These are phyloP conservation scores for Tolypocladium album DNA, from an alignment of 2,329 filamentous ascomycete genomes.

Conservation along the genomic window DNA sequence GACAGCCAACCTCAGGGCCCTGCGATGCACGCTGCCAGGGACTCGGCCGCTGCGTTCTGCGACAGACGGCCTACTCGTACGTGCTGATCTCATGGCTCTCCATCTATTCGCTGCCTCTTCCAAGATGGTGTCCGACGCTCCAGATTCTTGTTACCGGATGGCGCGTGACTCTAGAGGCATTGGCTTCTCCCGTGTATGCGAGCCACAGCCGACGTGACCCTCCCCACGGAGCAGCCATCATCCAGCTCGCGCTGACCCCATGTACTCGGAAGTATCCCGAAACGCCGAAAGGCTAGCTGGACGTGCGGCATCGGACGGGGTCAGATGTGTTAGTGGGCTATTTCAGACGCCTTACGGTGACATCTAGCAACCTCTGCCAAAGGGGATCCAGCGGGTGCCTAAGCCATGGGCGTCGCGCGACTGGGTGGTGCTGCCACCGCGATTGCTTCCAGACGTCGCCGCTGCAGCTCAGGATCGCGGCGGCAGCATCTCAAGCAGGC, in stretches of 20 bases:
- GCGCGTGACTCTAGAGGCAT: background rate
- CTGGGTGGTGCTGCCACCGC: background rate
- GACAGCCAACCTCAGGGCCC: background rate
- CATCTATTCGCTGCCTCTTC: background rate
- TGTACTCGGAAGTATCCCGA: background rate
- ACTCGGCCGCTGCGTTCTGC: background rate
- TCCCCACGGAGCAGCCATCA: background rate
- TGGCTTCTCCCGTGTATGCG: background rate
- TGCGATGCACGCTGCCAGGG: background rate
- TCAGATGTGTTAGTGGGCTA: background rate
- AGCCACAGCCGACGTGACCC: background rate
- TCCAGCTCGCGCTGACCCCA: background rate
- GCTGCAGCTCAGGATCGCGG: background rate
- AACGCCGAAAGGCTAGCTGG: background rate
- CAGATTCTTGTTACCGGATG: background rate
- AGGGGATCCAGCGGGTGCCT: background rate
- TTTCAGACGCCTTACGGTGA: background rate
- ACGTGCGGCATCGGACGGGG: background rate
- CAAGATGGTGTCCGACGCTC: background rate
- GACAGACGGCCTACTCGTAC: background rate
- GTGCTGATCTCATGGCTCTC: background rate
- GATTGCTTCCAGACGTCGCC: background rate
- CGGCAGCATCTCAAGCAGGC: background rate
- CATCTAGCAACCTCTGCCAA: background rate
- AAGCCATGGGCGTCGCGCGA: background rate